Base-by-base conservation (phyloP, 1,284 basidiomycete species). In the Leccinum subrobustum region DNA sequence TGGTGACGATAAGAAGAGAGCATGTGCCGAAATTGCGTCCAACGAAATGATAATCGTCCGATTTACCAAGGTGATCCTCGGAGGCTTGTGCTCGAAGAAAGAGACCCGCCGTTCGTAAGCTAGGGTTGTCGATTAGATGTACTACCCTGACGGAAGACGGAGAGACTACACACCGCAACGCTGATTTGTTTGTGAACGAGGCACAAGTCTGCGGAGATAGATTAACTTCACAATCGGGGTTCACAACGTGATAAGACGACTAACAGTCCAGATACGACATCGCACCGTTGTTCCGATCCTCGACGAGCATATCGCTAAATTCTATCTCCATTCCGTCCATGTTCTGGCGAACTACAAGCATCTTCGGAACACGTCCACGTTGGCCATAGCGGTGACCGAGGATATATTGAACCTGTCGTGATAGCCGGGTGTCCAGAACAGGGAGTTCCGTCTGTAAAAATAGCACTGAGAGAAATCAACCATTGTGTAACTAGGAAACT, bases 201-300 rank as follows among this genome's bases (percentile, higher is more conserved):
- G 62, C 83, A 85, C 16, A 85, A 71, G 67, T 82, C 83, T 85
- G 58, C 16, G 18, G 52, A 44, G 52, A 42, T 58, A 77, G 76
- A 11, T 27, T 9, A 25, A 20, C 14, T 77, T 62, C 29, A 78
- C 14, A 20, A 33, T 16, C 23, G 42, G n/a, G 52, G 50, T 42
- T 25, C 48, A 31, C 18, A 42, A 35, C 48, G 53, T 51, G 47
- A 64, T 53, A 37, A 56, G 42, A 31, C 67, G 57, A 81, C 89
- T 72, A 70, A 95, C 93, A 93, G 73, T 96, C 92, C 6, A 89
- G 76, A 76, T 95, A 95, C 1, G 89, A 88, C 86, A 97, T 86
- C 0, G 91, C 91, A 52, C 94, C 96, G 70, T 98, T 98, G 75
- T 99, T 99, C 73, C 91, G 87, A 77, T 99, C 97, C 78, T 99